Conservation (phyloP, 2,329 filamentous ascomycete species). For the Aspergillus sojae region DNA sequence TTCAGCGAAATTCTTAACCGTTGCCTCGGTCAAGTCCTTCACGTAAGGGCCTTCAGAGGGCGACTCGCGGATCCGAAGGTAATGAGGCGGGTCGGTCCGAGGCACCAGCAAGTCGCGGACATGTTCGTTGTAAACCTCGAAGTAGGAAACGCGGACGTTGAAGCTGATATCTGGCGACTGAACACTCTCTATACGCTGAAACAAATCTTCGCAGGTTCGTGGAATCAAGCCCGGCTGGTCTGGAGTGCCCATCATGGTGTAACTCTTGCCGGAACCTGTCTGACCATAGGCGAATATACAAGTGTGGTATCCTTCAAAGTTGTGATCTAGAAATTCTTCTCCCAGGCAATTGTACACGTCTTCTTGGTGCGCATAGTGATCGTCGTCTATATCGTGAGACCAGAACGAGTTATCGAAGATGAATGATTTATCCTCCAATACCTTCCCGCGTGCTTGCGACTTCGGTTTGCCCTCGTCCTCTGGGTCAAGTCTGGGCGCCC, state of each 20-base stretch:
- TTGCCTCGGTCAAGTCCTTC: slow-evolving; percentile 91
- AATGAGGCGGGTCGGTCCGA: slow-evolving; percentile 77
- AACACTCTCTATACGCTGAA: slow-evolving; percentile 84
- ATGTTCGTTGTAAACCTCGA: slow-evolving; percentile 99
- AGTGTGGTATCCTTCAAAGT: slow-evolving; percentile 98
- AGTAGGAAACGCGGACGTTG: slow-evolving; percentile 96
- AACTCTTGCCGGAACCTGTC: slow-evolving; percentile 96
- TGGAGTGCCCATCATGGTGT: slow-evolving; percentile 92
- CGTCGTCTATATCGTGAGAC: slow-evolving; percentile 79
- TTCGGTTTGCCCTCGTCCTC: slow-evolving; percentile 57
- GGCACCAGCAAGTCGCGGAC: slow-evolving; percentile 90
- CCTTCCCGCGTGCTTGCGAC: slow-evolving; percentile 67
- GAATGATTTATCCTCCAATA: slow-evolving; percentile 85
- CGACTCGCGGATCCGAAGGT: slow-evolving; percentile 95
- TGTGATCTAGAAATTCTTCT: slow-evolving; percentile 97
- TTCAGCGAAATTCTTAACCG: slow-evolving; percentile 82
- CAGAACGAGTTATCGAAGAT: slow-evolving; percentile 98
- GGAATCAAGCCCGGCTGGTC: slow-evolving; percentile 91
- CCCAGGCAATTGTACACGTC: slow-evolving; percentile 93
- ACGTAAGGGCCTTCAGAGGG: slow-evolving; percentile 95
- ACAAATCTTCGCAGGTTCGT: slow-evolving; percentile 91
- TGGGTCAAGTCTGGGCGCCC: slow-evolving; percentile 64
- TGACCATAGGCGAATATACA: slow-evolving; percentile 99
- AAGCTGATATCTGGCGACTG: slow-evolving; percentile 92
- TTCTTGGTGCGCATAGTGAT: slow-evolving; percentile 88